These are phyloP conservation scores for Combretum micranthum DNA, from an alignment of 345 rosid species.

Conservation along the genomic window DNA sequence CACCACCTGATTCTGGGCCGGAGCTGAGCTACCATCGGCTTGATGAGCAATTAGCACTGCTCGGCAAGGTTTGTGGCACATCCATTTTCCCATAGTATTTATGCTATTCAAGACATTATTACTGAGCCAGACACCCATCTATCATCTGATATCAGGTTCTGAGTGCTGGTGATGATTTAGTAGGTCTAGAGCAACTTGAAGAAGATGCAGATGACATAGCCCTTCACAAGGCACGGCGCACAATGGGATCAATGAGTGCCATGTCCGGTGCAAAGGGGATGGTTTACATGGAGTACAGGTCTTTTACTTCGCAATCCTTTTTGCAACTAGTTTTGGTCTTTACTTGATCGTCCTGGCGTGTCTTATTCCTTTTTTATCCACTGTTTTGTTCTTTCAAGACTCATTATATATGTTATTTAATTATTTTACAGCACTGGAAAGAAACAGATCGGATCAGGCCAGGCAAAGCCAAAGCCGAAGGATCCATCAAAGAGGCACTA, in stretches of 20 bases:
- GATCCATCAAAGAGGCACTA: conserved; percentile 76
- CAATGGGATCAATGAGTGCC: conserved; percentile 61
- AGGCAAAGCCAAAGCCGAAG: conserved; percentile 55
- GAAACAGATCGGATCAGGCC: conserved; percentile 31
- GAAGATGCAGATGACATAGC: conserved; percentile 91
- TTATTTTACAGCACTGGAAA: conserved; percentile 40
- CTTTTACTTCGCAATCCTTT: neutral
- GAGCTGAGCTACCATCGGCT: conserved; percentile 59
- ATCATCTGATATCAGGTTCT: conserved; percentile 38
- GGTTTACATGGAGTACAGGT: conserved; percentile 93
- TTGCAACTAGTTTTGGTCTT: neutral
- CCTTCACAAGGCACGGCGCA: conserved; percentile 63
- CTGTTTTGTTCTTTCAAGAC: neutral
- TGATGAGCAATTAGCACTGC: conserved; percentile 74
- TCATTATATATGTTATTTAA: neutral
- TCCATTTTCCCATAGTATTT: neutral
- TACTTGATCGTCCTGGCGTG: neutral
- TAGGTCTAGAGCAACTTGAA: conserved; percentile 80
- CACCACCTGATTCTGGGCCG: conserved; percentile 77
- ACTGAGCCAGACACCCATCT: neutral
- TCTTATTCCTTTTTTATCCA: neutral
- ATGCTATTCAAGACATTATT: neutral
- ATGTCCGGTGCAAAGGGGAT: conserved; percentile 88
- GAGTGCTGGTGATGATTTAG: conserved; percentile 75
- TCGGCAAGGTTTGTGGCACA: conserved; percentile 41